Base-by-base conservation (phyloP, 129 eudicot species). In the Kitagawia praeruptora region DNA sequence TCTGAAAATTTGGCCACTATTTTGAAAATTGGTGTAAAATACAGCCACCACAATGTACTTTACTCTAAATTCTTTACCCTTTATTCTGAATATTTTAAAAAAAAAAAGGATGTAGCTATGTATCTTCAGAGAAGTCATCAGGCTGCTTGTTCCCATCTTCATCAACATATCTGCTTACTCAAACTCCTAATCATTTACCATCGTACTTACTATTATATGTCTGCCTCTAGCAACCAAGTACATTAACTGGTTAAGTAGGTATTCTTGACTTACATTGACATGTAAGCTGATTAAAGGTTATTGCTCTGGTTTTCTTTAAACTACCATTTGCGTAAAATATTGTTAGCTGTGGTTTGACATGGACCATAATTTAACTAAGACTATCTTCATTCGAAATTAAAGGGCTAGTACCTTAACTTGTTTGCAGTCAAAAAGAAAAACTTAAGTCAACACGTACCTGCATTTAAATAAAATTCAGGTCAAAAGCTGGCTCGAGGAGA, bases 401-500 rank as follows among this genome's bases (percentile, higher is more conserved):
- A 6, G 16, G 37, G 70, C 70, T 28, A 66, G 40, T 28, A 66
- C 8, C 40, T 66, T 66, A 31, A 25, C 40, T 66, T 11, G 9
- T 28, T 28, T 66, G 31, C 66, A 8, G 31, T 58, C 31, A 58
- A 58, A 58, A 23, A 58, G 31, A 58, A 8, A 8, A 58, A 23
- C 0, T n/a, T 8, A 58, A 58, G 31, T 58, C 14, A 58, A 21
- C 31, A 58, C 28, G 23, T 56, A n/a, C 66, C 66, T n/a, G 66
- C 66, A 58, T 58, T 11, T 58, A 58, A 27, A 58, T 34, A 34
- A 23, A 58, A 23, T 23, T 80, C 69, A 92, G 99, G 87, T 96
- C 69, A 92, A 92, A 82, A 49, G 90, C 69, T 87, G 88, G 89
- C 88, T 96, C 25, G 97, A 90, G 82, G 93, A 87, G 81, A 96